Percentiles rank a stretch among this genome's conserved stretches.
Conservation (phyloP, 371 early-diverging fungal genomes). For the Batkoa obscura region DNA sequence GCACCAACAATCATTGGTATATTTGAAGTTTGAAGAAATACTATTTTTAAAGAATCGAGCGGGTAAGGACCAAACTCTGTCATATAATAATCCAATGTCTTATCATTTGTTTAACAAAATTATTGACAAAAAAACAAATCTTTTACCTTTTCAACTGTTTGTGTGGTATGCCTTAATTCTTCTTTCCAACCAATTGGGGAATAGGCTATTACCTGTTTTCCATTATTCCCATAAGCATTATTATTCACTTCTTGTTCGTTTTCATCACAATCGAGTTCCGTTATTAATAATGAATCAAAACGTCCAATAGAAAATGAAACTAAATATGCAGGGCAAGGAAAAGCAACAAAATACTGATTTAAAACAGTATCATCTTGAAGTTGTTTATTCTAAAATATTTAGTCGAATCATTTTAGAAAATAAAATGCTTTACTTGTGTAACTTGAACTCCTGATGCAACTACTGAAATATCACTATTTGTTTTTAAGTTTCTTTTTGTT, state of each 20-base stretch:
- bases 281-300: constrained; percentile 10
- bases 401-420: neutral
- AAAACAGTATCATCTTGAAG: neutral
- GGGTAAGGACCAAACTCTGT: constrained; percentile 80
- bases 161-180: constrained; percentile 37
- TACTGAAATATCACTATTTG: constrained; percentile 6
- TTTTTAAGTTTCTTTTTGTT: constrained; percentile 11
- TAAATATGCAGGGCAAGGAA: constrained; percentile 5
- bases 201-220: constrained; percentile 44
- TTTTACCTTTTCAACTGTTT: constrained; percentile 40
- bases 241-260: constrained; percentile 11
- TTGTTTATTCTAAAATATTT: constrained; percentile 1
- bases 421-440: neutral
- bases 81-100: constrained; percentile 65
- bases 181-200: constrained; percentile 30
- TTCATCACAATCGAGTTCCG: constrained; percentile 25
- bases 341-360: neutral
- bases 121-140: neutral
- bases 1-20: constrained; percentile 44
- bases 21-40: constrained; percentile 64
- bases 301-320: neutral
- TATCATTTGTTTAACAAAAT: neutral
- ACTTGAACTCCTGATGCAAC: neutral
- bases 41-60: constrained; percentile 61
- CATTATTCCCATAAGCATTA: constrained; percentile 18